Conservation (phyloP, 163 green algal genomes). For the Volvox carteri region DNA sequence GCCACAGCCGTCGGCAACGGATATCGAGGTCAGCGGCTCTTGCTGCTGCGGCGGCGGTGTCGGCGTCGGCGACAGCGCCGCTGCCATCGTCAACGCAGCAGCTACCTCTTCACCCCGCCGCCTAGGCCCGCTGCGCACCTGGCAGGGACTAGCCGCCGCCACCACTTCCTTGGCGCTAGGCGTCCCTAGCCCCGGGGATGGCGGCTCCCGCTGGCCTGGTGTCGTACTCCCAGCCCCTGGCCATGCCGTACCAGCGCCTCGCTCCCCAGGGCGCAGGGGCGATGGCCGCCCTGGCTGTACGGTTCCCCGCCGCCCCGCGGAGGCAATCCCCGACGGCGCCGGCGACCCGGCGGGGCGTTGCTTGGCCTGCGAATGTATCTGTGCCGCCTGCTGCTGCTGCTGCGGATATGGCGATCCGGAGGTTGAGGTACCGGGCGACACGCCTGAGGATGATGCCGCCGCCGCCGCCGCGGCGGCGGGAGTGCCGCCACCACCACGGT, state of each 20-base stretch:
- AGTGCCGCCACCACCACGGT: neutral
- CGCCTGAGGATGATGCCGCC: neutral
- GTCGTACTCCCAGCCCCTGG: neutral
- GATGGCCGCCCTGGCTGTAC: neutral
- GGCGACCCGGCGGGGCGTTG: neutral
- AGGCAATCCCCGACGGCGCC: neutral
- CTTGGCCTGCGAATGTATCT: neutral
- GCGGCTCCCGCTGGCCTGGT: neutral
- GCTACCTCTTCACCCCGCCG: neutral
- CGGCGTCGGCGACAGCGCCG: neutral
- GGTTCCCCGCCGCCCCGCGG: neutral
- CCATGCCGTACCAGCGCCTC: neutral
- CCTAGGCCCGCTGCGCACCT: neutral
- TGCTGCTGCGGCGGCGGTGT: neutral
- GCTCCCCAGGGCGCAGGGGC: neutral
- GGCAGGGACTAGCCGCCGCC: neutral
- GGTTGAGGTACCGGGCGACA: neutral
- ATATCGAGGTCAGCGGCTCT: neutral
- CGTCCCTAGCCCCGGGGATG: neutral
- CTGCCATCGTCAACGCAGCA: neutral
- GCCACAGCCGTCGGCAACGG: no score
- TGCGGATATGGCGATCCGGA: neutral
- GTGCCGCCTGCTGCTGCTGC: neutral
- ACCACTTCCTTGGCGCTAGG: neutral
- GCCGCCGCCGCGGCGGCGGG: neutral